Evolutionary conservation across 2,329 filamentous ascomycete species (phyloP).

Genomic region (Aspergillus luchuensis): DNA sequence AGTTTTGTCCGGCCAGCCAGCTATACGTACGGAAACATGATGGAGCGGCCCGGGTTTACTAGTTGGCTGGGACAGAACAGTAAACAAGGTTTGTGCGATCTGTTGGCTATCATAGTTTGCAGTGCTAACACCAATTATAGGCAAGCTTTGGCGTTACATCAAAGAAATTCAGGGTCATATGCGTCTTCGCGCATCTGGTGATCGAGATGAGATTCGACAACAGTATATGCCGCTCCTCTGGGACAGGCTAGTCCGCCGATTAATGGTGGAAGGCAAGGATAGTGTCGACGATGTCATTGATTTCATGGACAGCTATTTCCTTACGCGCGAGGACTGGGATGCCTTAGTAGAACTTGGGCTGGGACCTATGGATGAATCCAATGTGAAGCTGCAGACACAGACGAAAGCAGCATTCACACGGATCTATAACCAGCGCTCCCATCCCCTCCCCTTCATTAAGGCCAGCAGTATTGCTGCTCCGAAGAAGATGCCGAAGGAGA

Average conservation of each 20-base stretch:
- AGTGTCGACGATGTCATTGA: constrained; percentile 81
- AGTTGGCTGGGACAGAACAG: constrained; percentile 95
- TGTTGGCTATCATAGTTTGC: background rate
- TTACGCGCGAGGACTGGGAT: constrained; percentile 94
- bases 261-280: constrained; percentile 80
- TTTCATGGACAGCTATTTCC: constrained; percentile 94
- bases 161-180: constrained; percentile 98
- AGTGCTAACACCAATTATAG: constrained; percentile 27
- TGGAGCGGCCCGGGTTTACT: constrained; percentile 73
- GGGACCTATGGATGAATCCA: constrained; percentile 75
- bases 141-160: constrained; percentile 72
- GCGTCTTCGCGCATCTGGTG: constrained; percentile 85
- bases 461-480: constrained; percentile 73
- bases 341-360: constrained; percentile 88
- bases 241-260: constrained; percentile 72
- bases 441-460: constrained; percentile 96
- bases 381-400: constrained; percentile 76
- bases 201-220: constrained; percentile 90
- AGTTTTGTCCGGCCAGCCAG: constrained; percentile 91
- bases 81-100: constrained; percentile 64
- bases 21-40: constrained; percentile 77
- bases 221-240: constrained; percentile 90
- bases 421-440: constrained; percentile 81
- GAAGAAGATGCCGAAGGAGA: constrained; percentile 71
- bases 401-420: constrained; percentile 89